A percentile compares a stretch with the other conserved stretches of the same genome.
Evolutionary conservation across 2,329 filamentous ascomycete species (phyloP).

Genomic region (Diaporthe nobilis): DNA sequence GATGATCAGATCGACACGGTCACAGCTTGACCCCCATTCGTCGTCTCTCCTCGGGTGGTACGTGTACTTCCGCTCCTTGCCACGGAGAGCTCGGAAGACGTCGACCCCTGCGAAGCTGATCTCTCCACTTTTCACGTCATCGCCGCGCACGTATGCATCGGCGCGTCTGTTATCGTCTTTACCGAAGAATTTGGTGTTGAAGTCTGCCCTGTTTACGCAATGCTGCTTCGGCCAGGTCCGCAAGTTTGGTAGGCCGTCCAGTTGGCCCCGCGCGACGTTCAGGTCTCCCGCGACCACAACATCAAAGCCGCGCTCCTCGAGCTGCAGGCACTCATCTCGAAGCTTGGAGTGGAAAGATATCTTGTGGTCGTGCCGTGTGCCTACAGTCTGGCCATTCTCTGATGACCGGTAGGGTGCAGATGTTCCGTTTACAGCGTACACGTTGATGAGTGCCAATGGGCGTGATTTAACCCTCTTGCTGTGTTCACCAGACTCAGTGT

Average conservation of each 20-base stretch:
- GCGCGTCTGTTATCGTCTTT: slow-evolving; percentile 42
- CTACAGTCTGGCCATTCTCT: slow-evolving; percentile 55
- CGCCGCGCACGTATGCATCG: slow-evolving; percentile 33
- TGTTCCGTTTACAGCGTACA: slow-evolving; percentile 69
- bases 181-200: slow-evolving; percentile 62
- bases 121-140: slow-evolving; percentile 46
- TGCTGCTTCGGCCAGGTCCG: slow-evolving; percentile 61
- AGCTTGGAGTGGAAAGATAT: slow-evolving; percentile 61
- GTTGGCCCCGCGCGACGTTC: slow-evolving; percentile 60
- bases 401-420: slow-evolving; percentile 60
- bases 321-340: slow-evolving; percentile 57
- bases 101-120: slow-evolving; percentile 56
- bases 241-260: slow-evolving; percentile 60
- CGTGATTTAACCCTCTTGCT: slow-evolving; percentile 23
- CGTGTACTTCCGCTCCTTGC: slow-evolving; percentile 60
- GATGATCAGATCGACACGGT: slow-evolving; percentile 67
- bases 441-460: slow-evolving; percentile 62
- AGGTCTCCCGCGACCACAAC: slow-evolving; percentile 66
- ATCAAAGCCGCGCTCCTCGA: slow-evolving; percentile 57
- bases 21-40: slow-evolving; percentile 64
- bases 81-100: slow-evolving; percentile 62
- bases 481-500: neutral
- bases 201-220: slow-evolving; percentile 64
- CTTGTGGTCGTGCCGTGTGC: slow-evolving; percentile 67
- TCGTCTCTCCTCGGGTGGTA: slow-evolving; percentile 59